Evolutionary conservation across 192 early-diverging fungal species (phyloP).

Genomic region (Coemansia sp.): DNA sequence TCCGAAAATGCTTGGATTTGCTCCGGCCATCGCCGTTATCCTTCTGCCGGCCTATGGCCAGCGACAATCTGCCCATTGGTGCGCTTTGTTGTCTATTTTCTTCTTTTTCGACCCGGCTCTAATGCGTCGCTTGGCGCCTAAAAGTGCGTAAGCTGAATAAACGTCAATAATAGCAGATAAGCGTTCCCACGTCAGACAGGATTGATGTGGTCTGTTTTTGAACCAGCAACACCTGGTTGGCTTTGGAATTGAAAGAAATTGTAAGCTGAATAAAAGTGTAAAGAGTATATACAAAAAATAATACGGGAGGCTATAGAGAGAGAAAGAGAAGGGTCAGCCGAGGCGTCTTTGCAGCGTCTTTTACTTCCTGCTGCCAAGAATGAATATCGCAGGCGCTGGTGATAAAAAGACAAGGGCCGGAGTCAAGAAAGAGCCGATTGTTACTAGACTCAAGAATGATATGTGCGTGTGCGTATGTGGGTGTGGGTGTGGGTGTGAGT

Average conservation of each 20-base stretch:
- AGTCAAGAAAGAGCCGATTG: not conserved
- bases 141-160: not conserved
- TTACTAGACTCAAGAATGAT: not conserved
- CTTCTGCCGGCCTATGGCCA: constrained; percentile 44
- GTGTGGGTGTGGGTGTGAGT: not conserved
- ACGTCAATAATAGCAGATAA: not conserved
- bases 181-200: not conserved
- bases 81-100: not conserved
- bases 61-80: constrained; percentile 48
- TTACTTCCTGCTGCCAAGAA: not conserved
- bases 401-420: not conserved
- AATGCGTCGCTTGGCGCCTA: not conserved
- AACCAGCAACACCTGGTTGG: not conserved
- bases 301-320: not conserved
- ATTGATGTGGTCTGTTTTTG: not conserved
- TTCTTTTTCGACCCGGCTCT: not conserved
- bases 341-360: not conserved
- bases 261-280: not conserved
- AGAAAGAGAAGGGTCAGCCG: not conserved
- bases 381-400: not conserved
- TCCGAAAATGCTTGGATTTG: constrained; percentile 37
- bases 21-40: constrained; percentile 22
- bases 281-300: not conserved
- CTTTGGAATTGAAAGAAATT: not conserved
- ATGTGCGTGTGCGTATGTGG: constrained; percentile 1